These are phyloP conservation scores for Fraxinus platypoda DNA, from an alignment of 305 asterid genomes.

Conservation along the genomic window DNA sequence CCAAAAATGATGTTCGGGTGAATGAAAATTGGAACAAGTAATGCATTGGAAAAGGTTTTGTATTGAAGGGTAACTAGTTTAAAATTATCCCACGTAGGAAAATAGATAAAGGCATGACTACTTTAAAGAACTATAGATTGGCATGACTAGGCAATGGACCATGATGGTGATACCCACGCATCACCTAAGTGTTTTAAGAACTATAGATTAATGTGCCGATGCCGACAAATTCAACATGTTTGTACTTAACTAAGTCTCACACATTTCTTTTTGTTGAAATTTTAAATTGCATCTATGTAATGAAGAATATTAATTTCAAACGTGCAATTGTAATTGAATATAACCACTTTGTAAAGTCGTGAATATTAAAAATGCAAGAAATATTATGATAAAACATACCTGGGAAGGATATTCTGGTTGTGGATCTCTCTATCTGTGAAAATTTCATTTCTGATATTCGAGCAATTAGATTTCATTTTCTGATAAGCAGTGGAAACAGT, in stretches of 20 bases:
- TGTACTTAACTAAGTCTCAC: not conserved
- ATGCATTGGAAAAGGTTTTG: too few relatives aligned
- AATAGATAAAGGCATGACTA: too few relatives aligned
- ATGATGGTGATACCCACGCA: not conserved
- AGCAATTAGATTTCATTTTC: slow-evolving; percentile 48
- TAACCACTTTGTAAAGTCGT: not conserved
- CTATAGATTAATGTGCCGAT: not conserved
- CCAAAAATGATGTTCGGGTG: too few relatives aligned
- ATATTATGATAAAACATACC: slow-evolving; percentile 27
- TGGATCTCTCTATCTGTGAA: slow-evolving; percentile 55
- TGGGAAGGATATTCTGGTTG: slow-evolving; percentile 54
- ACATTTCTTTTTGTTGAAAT: not conserved
- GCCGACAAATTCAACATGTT: not conserved
- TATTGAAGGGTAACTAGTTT: too few relatives aligned
- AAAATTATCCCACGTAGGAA: too few relatives aligned
- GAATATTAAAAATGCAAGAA: not conserved
- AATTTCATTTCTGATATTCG: slow-evolving; percentile 47
- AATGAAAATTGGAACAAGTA: too few relatives aligned
- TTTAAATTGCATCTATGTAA: not conserved
- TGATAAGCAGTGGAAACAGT: slow-evolving; percentile 46
- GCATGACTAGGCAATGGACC: not conserved
- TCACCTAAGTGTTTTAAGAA: not conserved
- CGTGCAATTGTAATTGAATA: slow-evolving; percentile 2
- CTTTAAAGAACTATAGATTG: too few relatives aligned
- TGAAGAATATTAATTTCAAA: not conserved